These are phyloP conservation scores for Spatholobus suberectus DNA, from an alignment of 306 rosid species.

Conservation along the genomic window DNA sequence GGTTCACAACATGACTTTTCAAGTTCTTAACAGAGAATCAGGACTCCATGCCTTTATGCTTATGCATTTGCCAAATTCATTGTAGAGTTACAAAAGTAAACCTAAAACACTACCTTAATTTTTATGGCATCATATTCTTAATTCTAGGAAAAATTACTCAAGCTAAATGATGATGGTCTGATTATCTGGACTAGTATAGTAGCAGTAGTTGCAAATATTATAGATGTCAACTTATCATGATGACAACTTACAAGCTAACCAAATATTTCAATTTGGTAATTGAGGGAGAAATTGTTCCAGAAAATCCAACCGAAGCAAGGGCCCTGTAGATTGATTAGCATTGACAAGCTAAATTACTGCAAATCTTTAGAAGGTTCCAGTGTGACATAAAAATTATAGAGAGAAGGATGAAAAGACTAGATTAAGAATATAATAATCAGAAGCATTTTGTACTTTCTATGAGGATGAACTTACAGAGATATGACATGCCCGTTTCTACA, in stretches of 20 bases:
- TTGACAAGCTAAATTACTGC: conserved; percentile 39
- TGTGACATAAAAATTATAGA: conserved; percentile 6
- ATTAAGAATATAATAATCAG: background rate
- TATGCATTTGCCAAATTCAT: background rate
- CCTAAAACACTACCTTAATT: background rate
- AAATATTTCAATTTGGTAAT: conserved; percentile 73
- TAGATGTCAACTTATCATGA: conserved; percentile 20
- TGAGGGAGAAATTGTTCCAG: conserved; percentile 85
- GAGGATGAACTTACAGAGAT: conserved; percentile 72
- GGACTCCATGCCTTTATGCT: background rate
- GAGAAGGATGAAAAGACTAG: background rate
- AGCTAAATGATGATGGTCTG: conserved; percentile 1
- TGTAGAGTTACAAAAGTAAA: conserved; percentile 1
- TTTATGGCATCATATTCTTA: background rate
- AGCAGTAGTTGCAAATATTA: conserved; percentile 3
- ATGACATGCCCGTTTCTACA: conserved; percentile 81
- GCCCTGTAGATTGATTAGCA: conserved; percentile 63
- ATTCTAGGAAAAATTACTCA: conserved; percentile 9
- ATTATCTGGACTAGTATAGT: conserved; percentile 11
- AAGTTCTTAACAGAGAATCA: conserved; percentile 7
- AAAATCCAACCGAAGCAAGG: conserved; percentile 72
- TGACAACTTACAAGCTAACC: conserved; percentile 76
- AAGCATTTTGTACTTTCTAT: conserved; percentile 15
- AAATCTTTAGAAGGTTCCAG: background rate
- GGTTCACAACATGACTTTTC: background rate